phyloP scores from a whole-genome alignment of 208 protist genomes.

The Acanthamoeba healyi region DNA sequence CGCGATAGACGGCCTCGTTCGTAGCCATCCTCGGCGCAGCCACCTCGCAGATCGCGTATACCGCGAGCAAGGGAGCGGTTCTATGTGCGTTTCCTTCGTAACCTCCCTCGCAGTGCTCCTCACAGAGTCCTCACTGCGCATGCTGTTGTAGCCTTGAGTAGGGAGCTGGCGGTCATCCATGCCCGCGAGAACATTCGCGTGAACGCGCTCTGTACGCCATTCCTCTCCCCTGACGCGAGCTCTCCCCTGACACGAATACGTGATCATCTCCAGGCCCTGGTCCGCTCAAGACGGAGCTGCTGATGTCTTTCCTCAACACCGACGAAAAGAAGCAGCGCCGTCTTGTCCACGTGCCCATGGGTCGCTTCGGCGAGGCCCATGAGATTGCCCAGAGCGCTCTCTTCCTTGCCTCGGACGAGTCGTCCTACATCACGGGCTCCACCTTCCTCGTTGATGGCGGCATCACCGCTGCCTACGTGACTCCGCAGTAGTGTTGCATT shows the following conservation, averaged over 20 bases:
- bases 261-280: slow-evolving; percentile 80
- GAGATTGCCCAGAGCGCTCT: slow-evolving; percentile 89
- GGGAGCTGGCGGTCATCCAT: slow-evolving; percentile 89
- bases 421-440: slow-evolving; percentile 86
- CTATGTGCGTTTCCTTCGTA: slow-evolving; percentile 65
- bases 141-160: slow-evolving; percentile 76
- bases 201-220: slow-evolving; percentile 85
- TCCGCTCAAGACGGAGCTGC: slow-evolving; percentile 88
- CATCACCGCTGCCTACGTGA: slow-evolving; percentile 87
- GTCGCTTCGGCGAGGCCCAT: slow-evolving; percentile 87
- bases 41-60: slow-evolving; percentile 90
- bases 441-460: slow-evolving; percentile 88
- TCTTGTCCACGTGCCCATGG: slow-evolving; percentile 91
- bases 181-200: slow-evolving; percentile 89
- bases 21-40: slow-evolving; percentile 89
- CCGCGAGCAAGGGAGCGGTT: slow-evolving; percentile 89
- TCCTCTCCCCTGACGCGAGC: not conserved
- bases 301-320: slow-evolving; percentile 90
- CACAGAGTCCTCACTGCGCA: not conserved
- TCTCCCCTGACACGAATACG: not conserved
- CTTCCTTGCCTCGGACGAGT: slow-evolving; percentile 89
- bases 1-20: slow-evolving; percentile 89
- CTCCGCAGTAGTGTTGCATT: slow-evolving; percentile 74
- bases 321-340: slow-evolving; percentile 90
- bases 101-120: not conserved